A percentile compares a stretch with the other conserved stretches of the same genome.
These are phyloP conservation scores for Albugo candida DNA, from an alignment of 352 stramenopile species.

Conservation along the genomic window DNA sequence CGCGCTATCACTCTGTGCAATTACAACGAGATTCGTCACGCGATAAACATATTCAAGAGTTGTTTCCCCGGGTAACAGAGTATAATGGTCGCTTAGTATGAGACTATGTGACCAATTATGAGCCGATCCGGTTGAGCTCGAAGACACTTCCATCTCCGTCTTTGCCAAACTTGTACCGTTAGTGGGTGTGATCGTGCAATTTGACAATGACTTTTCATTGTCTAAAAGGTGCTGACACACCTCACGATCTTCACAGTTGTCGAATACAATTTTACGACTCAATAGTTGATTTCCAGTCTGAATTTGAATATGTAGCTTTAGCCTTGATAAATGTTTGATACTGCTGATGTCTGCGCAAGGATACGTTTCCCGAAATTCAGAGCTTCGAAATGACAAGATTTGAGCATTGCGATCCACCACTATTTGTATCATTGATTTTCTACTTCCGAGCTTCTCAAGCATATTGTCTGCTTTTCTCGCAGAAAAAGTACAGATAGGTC, in stretches of 20 bases:
- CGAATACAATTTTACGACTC: slow-evolving; percentile 74
- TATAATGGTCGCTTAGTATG: slow-evolving; percentile 4
- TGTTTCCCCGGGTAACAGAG: slow-evolving; percentile 30
- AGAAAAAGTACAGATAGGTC: slow-evolving; percentile 27
- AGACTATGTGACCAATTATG: not conserved
- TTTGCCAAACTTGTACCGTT: not conserved
- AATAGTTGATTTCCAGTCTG: slow-evolving; percentile 46
- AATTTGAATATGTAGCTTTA: slow-evolving; percentile 75
- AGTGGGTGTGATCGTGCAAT: slow-evolving; percentile 10
- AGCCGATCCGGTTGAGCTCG: no score
- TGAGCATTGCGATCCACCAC: slow-evolving; percentile 64
- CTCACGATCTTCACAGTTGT: slow-evolving; percentile 55
- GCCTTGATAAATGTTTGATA: slow-evolving; percentile 38
- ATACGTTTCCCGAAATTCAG: slow-evolving; percentile 54
- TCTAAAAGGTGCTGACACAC: slow-evolving; percentile 68
- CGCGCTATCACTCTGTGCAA: slow-evolving; percentile 58
- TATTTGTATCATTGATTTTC: slow-evolving; percentile 62
- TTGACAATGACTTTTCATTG: slow-evolving; percentile 67
- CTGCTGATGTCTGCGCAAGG: slow-evolving; percentile 62
- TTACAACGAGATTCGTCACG: slow-evolving; percentile 70
- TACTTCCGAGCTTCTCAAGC: slow-evolving; percentile 60
- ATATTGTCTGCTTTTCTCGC: slow-evolving; percentile 75
- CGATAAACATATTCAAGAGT: slow-evolving; percentile 66
- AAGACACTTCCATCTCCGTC: not conserved
- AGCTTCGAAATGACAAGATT: slow-evolving; percentile 67